phyloP scores from a whole-genome alignment of 2,329 filamentous ascomycete genomes.

The Arthroderma sp. region DNA sequence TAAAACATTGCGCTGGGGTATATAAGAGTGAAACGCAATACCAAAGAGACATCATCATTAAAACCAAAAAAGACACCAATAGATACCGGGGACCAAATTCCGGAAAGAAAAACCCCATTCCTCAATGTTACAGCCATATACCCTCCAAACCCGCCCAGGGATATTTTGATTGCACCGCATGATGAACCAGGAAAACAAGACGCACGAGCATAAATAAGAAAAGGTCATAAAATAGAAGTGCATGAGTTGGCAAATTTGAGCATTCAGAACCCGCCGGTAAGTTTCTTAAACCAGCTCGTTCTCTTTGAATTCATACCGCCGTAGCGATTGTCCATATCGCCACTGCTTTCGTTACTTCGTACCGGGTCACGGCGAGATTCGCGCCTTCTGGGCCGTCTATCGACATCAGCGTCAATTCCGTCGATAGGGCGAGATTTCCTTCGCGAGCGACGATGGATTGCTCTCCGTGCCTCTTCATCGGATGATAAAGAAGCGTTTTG shows the following conservation, averaged over 20 bases:
- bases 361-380: constrained; percentile 23
- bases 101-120: neutral
- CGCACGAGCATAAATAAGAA: neutral
- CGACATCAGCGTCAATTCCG: constrained; percentile 30
- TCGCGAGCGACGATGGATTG: constrained; percentile 28
- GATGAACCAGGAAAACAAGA: neutral
- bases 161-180: neutral
- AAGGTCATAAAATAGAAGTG: neutral
- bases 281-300: constrained; percentile 35
- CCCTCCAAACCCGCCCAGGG: neutral
- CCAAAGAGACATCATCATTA: neutral
- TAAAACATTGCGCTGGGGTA: constrained; percentile 3
- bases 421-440: constrained; percentile 32
- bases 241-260: neutral
- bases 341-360: constrained; percentile 33
- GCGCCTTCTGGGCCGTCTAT: constrained; percentile 24
- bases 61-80: neutral
- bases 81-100: neutral
- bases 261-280: constrained; percentile 20
- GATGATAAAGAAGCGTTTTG: constrained; percentile 30
- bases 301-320: constrained; percentile 21
- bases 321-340: constrained; percentile 26
- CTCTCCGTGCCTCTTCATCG: constrained; percentile 32
- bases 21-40: neutral
- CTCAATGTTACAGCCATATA: neutral